phyloP scores from a whole-genome alignment of 2,329 filamentous ascomycete species.

The Scedosporium boydii region DNA sequence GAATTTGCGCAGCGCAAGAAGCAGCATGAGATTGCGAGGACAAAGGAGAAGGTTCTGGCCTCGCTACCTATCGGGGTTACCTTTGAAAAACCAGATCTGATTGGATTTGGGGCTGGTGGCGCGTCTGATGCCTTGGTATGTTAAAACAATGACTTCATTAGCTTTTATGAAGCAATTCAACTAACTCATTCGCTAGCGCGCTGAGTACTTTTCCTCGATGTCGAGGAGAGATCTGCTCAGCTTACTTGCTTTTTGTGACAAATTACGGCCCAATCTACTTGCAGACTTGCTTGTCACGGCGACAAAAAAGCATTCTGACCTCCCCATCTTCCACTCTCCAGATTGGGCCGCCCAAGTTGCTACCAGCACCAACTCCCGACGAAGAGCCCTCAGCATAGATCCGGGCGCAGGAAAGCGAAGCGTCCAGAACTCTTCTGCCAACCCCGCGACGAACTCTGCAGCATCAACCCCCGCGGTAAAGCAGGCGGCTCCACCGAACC shows the following conservation, averaged over 20 bases:
- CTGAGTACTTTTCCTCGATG: conserved; percentile 28
- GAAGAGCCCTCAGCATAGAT: conserved; percentile 7
- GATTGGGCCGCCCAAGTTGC: conserved; percentile 24
- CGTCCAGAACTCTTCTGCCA: background rate
- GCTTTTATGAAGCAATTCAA: background rate
- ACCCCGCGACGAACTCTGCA: background rate
- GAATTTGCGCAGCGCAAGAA: conserved; percentile 10
- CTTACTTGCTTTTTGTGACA: conserved; percentile 30
- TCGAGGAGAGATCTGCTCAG: conserved; percentile 28
- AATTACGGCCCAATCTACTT: conserved; percentile 29
- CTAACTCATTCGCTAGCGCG: conserved; percentile 17
- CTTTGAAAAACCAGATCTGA: conserved; percentile 24
- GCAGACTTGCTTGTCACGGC: conserved; percentile 31
- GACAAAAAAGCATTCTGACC: conserved; percentile 30
- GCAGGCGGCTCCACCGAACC: conserved; percentile 11
- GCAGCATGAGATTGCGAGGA: conserved; percentile 18
- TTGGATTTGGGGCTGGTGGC: conserved; percentile 27
- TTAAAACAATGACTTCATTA: background rate
- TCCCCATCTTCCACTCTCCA: conserved; percentile 31
- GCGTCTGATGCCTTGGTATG: conserved; percentile 23
- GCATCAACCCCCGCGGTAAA: conserved; percentile 6
- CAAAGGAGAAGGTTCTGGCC: conserved; percentile 22
- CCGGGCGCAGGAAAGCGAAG: background rate
- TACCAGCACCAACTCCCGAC: background rate
- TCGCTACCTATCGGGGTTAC: conserved; percentile 20